A percentile compares a stretch with the other conserved stretches of the same genome.
Evolutionary conservation across 129 eudicot genomes (phyloP).

Genomic region (Saussurea involucrata): DNA sequence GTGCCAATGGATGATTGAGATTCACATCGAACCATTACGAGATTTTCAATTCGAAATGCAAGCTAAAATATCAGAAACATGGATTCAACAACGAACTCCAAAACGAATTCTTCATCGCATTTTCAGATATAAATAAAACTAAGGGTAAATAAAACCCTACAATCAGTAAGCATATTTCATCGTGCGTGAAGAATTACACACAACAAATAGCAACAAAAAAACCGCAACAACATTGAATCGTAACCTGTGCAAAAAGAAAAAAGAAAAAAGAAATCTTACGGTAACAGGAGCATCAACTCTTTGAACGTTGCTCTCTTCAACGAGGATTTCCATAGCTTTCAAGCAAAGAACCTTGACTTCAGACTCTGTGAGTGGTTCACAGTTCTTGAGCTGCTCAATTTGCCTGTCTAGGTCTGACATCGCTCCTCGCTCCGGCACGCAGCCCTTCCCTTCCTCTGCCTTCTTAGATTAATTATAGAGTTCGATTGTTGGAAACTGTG

Average conservation of each 20-base stretch:
- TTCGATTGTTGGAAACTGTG: neutral
- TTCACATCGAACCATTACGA: neutral
- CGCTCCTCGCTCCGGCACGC: neutral
- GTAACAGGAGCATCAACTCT: constrained; percentile 87
- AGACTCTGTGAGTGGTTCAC: constrained; percentile 66
- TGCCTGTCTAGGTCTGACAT: constrained; percentile 88
- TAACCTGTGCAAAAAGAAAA: neutral
- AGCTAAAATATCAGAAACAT: neutral
- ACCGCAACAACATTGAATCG: neutral
- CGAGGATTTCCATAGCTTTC: constrained; percentile 85
- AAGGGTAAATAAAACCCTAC: neutral
- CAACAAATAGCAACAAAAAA: neutral
- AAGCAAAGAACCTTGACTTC: constrained; percentile 72
- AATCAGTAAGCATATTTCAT: neutral
- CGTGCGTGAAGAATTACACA: neutral
- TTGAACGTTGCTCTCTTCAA: constrained; percentile 85
- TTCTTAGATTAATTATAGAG: neutral
- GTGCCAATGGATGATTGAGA: neutral
- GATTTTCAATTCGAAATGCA: neutral
- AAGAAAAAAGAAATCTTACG: constrained; percentile 25
- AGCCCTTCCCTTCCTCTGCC: neutral
- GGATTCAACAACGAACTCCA: neutral
- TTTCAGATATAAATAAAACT: neutral
- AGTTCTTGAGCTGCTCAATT: constrained; percentile 77
- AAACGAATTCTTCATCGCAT: neutral